Evolutionary conservation across 257 asterid genomes (phyloP).

Genomic region (Ocimum tenuiflorum): DNA sequence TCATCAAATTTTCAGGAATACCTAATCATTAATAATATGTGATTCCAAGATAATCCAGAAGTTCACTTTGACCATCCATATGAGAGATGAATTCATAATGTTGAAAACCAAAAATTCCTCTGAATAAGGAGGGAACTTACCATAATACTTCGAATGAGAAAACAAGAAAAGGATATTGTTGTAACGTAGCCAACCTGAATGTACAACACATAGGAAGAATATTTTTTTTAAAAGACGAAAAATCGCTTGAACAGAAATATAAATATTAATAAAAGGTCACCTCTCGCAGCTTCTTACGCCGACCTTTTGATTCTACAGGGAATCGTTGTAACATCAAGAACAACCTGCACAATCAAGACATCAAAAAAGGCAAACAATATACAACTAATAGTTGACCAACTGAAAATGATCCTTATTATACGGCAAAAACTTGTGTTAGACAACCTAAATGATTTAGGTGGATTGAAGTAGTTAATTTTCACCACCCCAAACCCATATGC

Average conservation of each 20-base stretch:
- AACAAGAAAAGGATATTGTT: slow-evolving; percentile 83
- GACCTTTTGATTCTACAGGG: slow-evolving; percentile 98
- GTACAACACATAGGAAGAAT: slow-evolving; percentile 1
- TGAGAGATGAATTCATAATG: not conserved
- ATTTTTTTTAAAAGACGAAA: not conserved
- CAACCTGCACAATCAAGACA: slow-evolving; percentile 43
- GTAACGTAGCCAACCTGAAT: slow-evolving; percentile 97
- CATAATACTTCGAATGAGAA: slow-evolving; percentile 84
- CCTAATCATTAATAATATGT: no score
- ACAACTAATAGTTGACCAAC: not conserved
- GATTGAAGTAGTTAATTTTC: no score
- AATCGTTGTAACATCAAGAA: slow-evolving; percentile 86
- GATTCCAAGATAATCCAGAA: no score
- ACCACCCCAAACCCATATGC: no score
- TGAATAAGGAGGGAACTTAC: slow-evolving; percentile 38
- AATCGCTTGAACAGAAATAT: not conserved
- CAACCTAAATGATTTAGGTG: no score
- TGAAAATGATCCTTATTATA: not conserved
- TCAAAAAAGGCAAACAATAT: slow-evolving; percentile 1
- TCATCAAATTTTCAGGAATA: not conserved
- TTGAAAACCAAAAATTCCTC: not conserved
- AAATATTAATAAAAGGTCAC: slow-evolving; percentile 25
- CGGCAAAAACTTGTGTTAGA: no score
- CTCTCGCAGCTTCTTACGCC: slow-evolving; percentile 96
- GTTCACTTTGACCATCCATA: slow-evolving; percentile 3